phyloP scores from a whole-genome alignment of 169 alveolate genomes.

The Prorocentrum cordatum region DNA sequence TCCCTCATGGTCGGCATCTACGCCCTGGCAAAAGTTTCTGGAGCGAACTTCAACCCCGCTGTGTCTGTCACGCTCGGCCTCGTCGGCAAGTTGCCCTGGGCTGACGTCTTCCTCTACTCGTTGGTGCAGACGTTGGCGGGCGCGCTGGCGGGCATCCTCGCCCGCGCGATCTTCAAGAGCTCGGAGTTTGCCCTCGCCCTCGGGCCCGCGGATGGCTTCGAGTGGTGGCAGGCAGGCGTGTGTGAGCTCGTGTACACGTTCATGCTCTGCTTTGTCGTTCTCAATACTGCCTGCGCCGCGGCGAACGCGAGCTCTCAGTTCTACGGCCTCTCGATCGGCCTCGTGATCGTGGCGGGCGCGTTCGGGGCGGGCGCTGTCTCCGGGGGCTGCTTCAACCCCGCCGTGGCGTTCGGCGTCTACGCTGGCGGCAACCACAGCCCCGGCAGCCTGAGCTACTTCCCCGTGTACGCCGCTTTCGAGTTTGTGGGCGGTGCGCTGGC shows the following conservation, averaged over 20 bases:
- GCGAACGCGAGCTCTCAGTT: constrained; percentile 30
- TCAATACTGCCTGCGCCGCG: neutral
- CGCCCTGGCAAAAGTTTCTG: neutral
- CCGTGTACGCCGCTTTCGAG: too few species aligned
- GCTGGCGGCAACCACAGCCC: too few species aligned
- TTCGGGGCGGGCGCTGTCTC: constrained; percentile 8
- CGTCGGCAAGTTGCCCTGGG: neutral
- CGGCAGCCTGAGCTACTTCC: too few species aligned
- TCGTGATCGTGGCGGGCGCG: constrained; percentile 61
- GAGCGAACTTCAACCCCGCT: constrained; percentile 30
- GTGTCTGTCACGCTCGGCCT: neutral
- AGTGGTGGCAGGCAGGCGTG: neutral
- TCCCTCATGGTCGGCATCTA: constrained; percentile 16
- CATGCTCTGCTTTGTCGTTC: constrained; percentile 28
- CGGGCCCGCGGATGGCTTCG: neutral
- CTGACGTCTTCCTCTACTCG: neutral
- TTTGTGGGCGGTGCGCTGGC: too few species aligned
- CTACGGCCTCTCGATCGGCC: constrained; percentile 66
- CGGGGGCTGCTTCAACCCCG: constrained; percentile 15
- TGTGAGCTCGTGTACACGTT: constrained; percentile 21
- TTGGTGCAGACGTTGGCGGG: neutral
- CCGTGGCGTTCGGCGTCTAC: neutral
- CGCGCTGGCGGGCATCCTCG: too few species aligned
- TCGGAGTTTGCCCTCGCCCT: too few species aligned
- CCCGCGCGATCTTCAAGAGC: too few species aligned